These are phyloP conservation scores for Ehretia macrophylla DNA, from an alignment of 257 asterid genomes.

Conservation along the genomic window DNA sequence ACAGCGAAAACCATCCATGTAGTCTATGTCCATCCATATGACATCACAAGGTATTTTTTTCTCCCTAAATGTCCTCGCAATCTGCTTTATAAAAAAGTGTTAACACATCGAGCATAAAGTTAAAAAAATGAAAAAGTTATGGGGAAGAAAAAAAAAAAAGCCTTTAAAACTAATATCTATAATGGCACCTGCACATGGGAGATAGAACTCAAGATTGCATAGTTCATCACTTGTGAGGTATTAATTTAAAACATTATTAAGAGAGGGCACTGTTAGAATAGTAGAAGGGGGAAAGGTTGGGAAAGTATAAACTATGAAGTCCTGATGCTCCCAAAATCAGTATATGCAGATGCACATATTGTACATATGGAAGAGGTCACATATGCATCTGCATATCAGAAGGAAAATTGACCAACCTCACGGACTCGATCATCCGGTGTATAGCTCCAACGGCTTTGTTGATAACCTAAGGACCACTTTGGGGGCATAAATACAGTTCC, in stretches of 20 bases:
- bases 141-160: not conserved
- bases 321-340: no score
- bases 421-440: constrained; percentile 76
- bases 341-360: no score
- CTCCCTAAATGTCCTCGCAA: constrained; percentile 79
- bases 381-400: no score
- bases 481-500: constrained; percentile 98
- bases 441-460: constrained; percentile 98
- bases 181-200: not conserved
- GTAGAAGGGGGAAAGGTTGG: no score
- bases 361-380: no score
- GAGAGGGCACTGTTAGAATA: no score
- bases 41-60: constrained; percentile 95
- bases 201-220: not conserved
- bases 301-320: no score
- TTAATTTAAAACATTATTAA: no score
- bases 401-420: constrained; percentile 47
- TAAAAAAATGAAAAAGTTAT: not conserved
- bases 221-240: no score
- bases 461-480: constrained; percentile 96
- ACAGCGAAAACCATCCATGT: constrained; percentile 97
- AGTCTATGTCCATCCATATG: constrained; percentile 99
- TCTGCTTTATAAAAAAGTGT: constrained; percentile 41
- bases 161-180: not conserved
- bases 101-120: not conserved